These are phyloP conservation scores for Talaromyces sp. DNA, from an alignment of 2,329 filamentous ascomycete genomes.

Conservation along the genomic window DNA sequence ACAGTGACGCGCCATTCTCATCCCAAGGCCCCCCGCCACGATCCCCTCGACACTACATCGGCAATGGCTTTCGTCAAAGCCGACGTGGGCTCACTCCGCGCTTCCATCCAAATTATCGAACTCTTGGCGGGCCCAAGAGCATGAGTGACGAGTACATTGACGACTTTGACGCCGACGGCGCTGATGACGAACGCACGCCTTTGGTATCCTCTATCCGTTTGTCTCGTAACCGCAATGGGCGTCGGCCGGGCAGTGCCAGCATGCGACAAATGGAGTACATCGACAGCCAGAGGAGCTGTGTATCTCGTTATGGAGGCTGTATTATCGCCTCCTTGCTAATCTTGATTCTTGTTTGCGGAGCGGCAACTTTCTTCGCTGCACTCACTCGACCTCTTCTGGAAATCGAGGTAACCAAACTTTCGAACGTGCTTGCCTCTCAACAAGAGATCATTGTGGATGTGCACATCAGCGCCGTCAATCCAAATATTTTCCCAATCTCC, in stretches of 20 bases:
- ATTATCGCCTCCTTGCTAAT: conserved; percentile 77
- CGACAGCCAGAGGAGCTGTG: conserved; percentile 61
- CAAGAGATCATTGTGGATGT: conserved; percentile 94
- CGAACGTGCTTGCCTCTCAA: conserved; percentile 87
- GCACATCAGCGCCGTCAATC: conserved; percentile 80
- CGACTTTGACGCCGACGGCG: conserved; percentile 76
- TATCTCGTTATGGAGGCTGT: conserved; percentile 75
- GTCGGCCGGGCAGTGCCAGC: conserved; percentile 52
- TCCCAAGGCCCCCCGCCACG: conserved; percentile 61
- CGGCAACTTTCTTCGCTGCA: conserved; percentile 82
- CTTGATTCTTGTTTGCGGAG: conserved; percentile 74
- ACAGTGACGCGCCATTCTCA: conserved; percentile 65
- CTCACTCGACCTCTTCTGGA: conserved; percentile 81
- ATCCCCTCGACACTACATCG: conserved; percentile 49
- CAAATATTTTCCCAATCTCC: conserved; percentile 83
- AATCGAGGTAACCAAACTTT: conserved; percentile 72
- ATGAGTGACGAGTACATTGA: conserved; percentile 62
- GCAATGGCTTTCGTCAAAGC: conserved; percentile 55
- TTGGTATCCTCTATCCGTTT: conserved; percentile 61
- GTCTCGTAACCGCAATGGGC: conserved; percentile 51
- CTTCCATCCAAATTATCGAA: conserved; percentile 45
- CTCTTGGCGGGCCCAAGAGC: conserved; percentile 46
- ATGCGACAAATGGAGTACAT: conserved; percentile 70
- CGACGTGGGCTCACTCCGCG: conserved; percentile 70
- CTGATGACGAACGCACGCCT: conserved; percentile 84